Evolutionary conservation across 2,329 filamentous ascomycete genomes (phyloP).

Genomic region (Hymenoscyphus repandus): DNA sequence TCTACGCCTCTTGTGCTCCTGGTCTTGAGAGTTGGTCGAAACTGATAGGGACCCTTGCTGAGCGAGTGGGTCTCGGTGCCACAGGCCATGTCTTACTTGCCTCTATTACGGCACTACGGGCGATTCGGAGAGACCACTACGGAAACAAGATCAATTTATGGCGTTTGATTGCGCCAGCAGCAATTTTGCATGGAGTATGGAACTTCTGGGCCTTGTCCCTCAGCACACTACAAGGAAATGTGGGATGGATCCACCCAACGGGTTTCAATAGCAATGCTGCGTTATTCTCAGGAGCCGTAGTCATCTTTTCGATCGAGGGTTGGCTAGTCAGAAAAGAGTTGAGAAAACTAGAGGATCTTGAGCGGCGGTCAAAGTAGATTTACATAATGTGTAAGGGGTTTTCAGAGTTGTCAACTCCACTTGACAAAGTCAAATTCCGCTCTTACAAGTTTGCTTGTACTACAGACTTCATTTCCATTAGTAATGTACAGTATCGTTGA

Average conservation of each 20-base stretch:
- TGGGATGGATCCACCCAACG: slow-evolving; percentile 14
- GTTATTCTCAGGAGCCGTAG: too few species aligned
- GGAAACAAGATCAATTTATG: slow-evolving; percentile 10
- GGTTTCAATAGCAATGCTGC: background rate
- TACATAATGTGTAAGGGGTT: too few species aligned
- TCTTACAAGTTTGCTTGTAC: too few species aligned
- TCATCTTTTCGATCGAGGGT: too few species aligned
- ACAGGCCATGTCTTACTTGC: background rate
- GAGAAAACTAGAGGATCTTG: too few species aligned
- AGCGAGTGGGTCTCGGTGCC: too few species aligned
- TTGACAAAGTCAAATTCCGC: too few species aligned
- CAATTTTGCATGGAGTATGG: slow-evolving; percentile 7
- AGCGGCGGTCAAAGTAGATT: too few species aligned
- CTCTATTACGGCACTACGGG: slow-evolving; percentile 10
- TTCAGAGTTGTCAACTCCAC: too few species aligned
- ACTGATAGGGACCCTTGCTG: background rate
- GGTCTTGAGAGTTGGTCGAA: background rate
- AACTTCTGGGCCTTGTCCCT: slow-evolving; percentile 6
- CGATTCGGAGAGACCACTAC: slow-evolving; percentile 9
- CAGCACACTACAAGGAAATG: slow-evolving; percentile 13
- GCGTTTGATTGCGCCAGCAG: slow-evolving; percentile 8
- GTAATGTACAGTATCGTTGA: too few species aligned
- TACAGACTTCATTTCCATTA: too few species aligned
- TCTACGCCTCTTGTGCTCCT: slow-evolving; percentile 4
- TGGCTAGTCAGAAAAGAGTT: too few species aligned